Evolutionary conservation across 2,329 filamentous ascomycete genomes (phyloP).

Genomic region (Penicillium sp.): DNA sequence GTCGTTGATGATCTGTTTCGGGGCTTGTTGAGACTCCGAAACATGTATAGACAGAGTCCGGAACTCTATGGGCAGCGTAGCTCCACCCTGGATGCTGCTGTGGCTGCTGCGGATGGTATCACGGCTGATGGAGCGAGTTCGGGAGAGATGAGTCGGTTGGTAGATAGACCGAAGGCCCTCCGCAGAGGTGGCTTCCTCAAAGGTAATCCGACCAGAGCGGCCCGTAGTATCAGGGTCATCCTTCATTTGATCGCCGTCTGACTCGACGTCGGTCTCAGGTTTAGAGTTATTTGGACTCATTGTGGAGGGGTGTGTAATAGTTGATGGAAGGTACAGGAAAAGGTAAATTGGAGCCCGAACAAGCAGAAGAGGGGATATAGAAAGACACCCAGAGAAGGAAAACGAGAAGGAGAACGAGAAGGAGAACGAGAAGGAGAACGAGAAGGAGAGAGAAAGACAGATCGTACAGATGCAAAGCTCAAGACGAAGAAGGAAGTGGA

Average conservation of each 20-base stretch:
- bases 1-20: conserved; percentile 24
- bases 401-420: neutral
- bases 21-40: conserved; percentile 38
- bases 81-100: conserved; percentile 13
- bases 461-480: neutral
- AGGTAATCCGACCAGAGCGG: conserved; percentile 21
- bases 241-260: conserved; percentile 3
- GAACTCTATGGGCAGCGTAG: conserved; percentile 38
- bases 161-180: conserved; percentile 22
- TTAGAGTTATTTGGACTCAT: conserved; percentile 15
- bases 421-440: neutral
- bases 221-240: conserved; percentile 15
- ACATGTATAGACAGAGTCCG: conserved; percentile 43
- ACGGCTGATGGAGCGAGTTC: conserved; percentile 22
- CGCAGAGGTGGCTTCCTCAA: conserved; percentile 16
- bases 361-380: neutral
- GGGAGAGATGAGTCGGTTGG: conserved; percentile 16
- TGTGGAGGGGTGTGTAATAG: neutral
- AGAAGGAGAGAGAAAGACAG: neutral
- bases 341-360: neutral
- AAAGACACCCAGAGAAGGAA: conserved; percentile 11
- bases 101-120: conserved; percentile 21
- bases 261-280: conserved; percentile 17
- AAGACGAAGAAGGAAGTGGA: neutral
- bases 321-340: too few relatives aligned